Evolutionary conservation across 441 rosid species (phyloP).

Genomic region (Oxalis stricta): DNA sequence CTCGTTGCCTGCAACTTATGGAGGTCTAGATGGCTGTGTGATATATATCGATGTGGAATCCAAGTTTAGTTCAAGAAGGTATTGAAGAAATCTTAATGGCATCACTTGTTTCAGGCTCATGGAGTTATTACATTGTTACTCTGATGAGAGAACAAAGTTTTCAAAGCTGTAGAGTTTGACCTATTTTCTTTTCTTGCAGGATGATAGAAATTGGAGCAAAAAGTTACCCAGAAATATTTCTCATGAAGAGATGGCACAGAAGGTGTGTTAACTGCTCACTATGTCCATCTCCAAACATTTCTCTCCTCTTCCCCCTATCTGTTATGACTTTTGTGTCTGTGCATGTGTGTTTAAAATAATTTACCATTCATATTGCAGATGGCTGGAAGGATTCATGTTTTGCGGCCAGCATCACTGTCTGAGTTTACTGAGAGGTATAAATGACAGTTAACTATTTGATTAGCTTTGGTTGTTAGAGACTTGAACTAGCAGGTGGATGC

Average conservation of each 20-base stretch:
- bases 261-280: constrained; percentile 28
- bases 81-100: neutral
- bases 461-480: neutral
- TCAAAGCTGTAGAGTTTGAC: neutral
- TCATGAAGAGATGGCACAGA: constrained; percentile 58
- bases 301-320: constrained; percentile 1
- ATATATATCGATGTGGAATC: constrained; percentile 74
- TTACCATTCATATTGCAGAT: constrained; percentile 29
- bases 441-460: neutral
- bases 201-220: constrained; percentile 68
- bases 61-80: constrained; percentile 83
- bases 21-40: constrained; percentile 75
- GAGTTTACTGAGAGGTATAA: constrained; percentile 68
- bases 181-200: constrained; percentile 36
- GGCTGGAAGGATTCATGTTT: constrained; percentile 80
- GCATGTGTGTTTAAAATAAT: neutral
- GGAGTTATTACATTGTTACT: neutral
- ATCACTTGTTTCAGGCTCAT: neutral
- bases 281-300: neutral
- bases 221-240: constrained; percentile 76
- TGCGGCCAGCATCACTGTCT: constrained; percentile 56
- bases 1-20: constrained; percentile 46
- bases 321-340: too few relatives aligned
- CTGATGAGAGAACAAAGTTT: neutral
- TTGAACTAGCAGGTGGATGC: neutral